Conservation (phyloP, 768 basidiomycete genomes). For the Xerocomellus intermedius region DNA sequence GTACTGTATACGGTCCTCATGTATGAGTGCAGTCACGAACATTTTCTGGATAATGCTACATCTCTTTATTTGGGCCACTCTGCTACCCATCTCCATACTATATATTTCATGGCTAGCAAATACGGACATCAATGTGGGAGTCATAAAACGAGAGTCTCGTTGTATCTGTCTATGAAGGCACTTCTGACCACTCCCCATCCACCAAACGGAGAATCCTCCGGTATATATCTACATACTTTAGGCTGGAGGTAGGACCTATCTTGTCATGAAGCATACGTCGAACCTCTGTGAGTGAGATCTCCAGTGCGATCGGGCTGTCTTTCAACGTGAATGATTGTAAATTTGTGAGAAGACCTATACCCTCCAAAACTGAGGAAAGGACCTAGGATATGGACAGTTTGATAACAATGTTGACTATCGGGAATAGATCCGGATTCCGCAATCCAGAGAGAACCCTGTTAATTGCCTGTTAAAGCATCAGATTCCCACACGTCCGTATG, state of each 20-base stretch:
- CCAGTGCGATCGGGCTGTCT: neutral
- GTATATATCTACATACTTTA: no score
- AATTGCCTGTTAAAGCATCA: no score
- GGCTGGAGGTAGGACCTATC: no score
- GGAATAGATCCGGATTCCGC: no score
- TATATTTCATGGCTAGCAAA: neutral
- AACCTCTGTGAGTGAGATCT: neutral
- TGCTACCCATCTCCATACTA: neutral
- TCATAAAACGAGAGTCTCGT: neutral
- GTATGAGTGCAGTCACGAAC: neutral
- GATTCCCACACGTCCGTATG: no score
- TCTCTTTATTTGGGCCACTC: neutral
- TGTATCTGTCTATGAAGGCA: no score
- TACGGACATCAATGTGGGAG: neutral
- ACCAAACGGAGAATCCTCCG: neutral
- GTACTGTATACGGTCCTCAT: neutral
- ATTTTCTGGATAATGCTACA: neutral
- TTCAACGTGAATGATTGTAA: slow-evolving; percentile 1
- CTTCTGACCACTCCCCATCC: neutral
- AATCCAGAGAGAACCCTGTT: no score
- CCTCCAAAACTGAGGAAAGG: neutral
- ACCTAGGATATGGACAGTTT: no score
- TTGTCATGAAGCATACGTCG: no score
- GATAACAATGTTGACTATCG: no score
- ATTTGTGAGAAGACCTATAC: neutral